A percentile compares a stretch with the other conserved stretches of the same genome.
Evolutionary conservation across 176 grass and related monocot genomes (phyloP).

Genomic region (Oryza longistaminata): DNA sequence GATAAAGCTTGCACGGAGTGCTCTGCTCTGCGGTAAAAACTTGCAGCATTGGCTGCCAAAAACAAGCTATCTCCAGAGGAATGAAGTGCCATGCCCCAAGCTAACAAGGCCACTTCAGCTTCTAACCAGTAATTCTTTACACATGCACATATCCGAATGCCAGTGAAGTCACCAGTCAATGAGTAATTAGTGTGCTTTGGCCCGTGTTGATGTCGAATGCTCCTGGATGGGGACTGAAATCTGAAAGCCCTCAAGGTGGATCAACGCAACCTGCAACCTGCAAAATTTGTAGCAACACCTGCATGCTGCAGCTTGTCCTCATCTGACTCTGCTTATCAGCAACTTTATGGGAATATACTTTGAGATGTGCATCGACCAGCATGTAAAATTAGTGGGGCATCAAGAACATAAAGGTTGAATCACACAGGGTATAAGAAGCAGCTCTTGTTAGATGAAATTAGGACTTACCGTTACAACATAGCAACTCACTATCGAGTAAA

Average conservation of each 20-base stretch:
- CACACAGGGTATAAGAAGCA: conserved; percentile 28
- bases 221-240: too few relatives aligned
- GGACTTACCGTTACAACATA: conserved; percentile 48
- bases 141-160: background rate
- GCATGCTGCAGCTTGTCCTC: background rate
- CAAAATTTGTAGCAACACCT: background rate
- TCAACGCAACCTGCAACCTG: background rate
- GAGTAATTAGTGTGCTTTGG: background rate
- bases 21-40: background rate
- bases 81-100: background rate
- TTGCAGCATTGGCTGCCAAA: background rate
- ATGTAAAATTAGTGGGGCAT: background rate
- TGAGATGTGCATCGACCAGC: background rate
- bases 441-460: conserved; percentile 46
- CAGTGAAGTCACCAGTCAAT: background rate
- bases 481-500: conserved; percentile 50
- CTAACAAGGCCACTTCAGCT: background rate
- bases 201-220: background rate
- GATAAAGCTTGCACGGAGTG: background rate
- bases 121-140: background rate
- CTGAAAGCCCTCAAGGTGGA: background rate
- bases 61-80: background rate
- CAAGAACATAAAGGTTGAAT: conserved; percentile 15
- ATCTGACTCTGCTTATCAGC: background rate
- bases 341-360: background rate